Conservation (phyloP, 169 alveolate species). For the Gregarina niphandrodes region DNA sequence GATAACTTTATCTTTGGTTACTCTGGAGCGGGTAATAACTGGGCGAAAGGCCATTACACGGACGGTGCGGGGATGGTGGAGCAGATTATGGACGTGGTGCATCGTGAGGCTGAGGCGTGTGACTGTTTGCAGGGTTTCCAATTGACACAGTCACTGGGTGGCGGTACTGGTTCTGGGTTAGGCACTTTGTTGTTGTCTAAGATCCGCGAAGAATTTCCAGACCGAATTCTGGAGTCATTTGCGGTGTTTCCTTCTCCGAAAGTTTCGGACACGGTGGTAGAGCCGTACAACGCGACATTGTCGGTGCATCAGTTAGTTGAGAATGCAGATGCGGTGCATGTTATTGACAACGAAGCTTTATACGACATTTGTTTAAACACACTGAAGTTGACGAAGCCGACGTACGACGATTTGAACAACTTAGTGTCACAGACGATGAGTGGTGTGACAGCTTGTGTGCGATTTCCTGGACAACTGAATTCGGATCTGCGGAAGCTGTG, state of each 20-base stretch:
- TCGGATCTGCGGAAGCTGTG: conserved; percentile 75
- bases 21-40: conserved; percentile 94
- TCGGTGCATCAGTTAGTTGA: conserved; percentile 89
- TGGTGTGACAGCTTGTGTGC: conserved; percentile 84
- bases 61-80: conserved; percentile 96
- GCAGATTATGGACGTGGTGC: conserved; percentile 88
- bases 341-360: conserved; percentile 89
- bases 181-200: conserved; percentile 85
- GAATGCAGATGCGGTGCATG: conserved; percentile 88
- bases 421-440: conserved; percentile 87
- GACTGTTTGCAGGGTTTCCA: conserved; percentile 94
- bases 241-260: conserved; percentile 94
- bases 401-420: conserved; percentile 77
- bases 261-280: conserved; percentile 94
- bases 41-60: conserved; percentile 97
- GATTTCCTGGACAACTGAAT: conserved; percentile 92
- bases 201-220: conserved; percentile 92
- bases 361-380: conserved; percentile 96
- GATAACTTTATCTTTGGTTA: conserved; percentile 95
- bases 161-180: conserved; percentile 98
- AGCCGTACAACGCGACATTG: conserved; percentile 90
- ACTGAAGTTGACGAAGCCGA: conserved; percentile 85
- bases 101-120: conserved; percentile 93
- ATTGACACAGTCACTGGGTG: conserved; percentile 88
- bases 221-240: conserved; percentile 90